These are phyloP conservation scores for Leptosphaerulina australis DNA, from an alignment of 2,329 filamentous ascomycete genomes.

Conservation along the genomic window DNA sequence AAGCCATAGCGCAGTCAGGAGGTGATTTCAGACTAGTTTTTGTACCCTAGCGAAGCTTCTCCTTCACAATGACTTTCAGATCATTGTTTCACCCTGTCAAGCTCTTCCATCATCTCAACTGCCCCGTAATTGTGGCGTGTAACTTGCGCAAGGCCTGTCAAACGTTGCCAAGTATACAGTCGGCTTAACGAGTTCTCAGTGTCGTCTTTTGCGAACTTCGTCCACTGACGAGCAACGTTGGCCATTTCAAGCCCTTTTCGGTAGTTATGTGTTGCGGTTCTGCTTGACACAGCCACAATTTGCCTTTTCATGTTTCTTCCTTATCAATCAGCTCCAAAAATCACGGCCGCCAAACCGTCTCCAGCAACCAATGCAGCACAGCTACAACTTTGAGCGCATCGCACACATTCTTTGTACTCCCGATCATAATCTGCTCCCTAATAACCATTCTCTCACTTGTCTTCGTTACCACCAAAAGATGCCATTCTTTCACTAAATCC, in stretches of 20 bases:
- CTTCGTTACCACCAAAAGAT: conserved; percentile 32
- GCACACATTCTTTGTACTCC: conserved; percentile 32
- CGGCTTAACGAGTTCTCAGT: not conserved
- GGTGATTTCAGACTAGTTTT: too few species aligned
- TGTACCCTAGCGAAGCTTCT: too few species aligned
- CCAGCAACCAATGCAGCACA: conserved; percentile 34
- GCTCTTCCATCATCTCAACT: not conserved
- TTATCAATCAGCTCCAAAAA: conserved; percentile 24
- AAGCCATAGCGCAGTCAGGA: too few species aligned
- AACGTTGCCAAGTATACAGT: not conserved
- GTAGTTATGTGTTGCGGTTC: too few species aligned
- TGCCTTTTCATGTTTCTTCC: not conserved
- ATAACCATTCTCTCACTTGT: conserved; percentile 24
- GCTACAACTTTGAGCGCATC: conserved; percentile 33
- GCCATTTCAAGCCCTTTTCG: not conserved
- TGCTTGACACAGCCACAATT: too few species aligned
- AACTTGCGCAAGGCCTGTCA: not conserved
- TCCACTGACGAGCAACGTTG: not conserved
- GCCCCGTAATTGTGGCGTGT: not conserved
- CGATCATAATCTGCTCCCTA: conserved; percentile 30
- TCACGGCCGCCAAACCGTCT: conserved; percentile 36
- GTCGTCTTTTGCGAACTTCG: not conserved
- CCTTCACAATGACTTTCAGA: too few species aligned
- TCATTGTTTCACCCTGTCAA: too few species aligned
- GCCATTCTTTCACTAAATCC: conserved; percentile 19